Conservation (phyloP, 2,329 filamentous ascomycete genomes). For the Botryosphaeria agaves region DNA sequence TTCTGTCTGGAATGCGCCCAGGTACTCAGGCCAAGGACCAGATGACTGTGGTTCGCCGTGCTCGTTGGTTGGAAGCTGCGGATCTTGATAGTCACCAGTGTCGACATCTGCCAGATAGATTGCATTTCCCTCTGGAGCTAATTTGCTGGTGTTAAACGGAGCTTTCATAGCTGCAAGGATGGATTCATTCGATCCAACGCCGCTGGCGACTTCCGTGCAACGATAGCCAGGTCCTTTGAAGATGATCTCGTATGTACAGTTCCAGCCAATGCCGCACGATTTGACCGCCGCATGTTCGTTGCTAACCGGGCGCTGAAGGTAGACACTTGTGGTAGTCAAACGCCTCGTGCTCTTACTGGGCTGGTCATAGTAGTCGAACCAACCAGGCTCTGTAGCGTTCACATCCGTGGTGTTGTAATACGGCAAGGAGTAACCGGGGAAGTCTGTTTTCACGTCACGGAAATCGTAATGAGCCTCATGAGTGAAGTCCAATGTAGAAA, state of each 20-base stretch:
- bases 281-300: conserved; percentile 1
- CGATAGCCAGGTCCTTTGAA: conserved; percentile 19
- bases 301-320: conserved; percentile 14
- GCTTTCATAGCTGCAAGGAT: conserved; percentile 12
- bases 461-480: conserved; percentile 15
- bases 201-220: conserved; percentile 14
- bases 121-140: conserved; percentile 15
- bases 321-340: conserved; percentile 14
- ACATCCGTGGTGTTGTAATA: conserved; percentile 19
- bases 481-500: conserved; percentile 15
- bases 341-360: conserved; percentile 16
- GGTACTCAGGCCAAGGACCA: conserved; percentile 11
- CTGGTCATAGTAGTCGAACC: conserved; percentile 20
- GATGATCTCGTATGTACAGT: conserved; percentile 17
- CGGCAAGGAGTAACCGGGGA: conserved; percentile 12
- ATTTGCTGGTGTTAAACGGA: conserved; percentile 13
- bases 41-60: conserved; percentile 9
- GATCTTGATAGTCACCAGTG: conserved; percentile 13
- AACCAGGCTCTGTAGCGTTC: conserved; percentile 8
- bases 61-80: conserved; percentile 10
- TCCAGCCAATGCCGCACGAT: conserved; percentile 15
- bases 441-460: conserved; percentile 6
- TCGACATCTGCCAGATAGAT: conserved; percentile 15
- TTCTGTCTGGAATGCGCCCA: conserved; percentile 17
- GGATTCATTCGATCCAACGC: conserved; percentile 5